Evolutionary conservation across 352 stramenopile genomes (phyloP).

Genomic region (Bremia lactucae): DNA sequence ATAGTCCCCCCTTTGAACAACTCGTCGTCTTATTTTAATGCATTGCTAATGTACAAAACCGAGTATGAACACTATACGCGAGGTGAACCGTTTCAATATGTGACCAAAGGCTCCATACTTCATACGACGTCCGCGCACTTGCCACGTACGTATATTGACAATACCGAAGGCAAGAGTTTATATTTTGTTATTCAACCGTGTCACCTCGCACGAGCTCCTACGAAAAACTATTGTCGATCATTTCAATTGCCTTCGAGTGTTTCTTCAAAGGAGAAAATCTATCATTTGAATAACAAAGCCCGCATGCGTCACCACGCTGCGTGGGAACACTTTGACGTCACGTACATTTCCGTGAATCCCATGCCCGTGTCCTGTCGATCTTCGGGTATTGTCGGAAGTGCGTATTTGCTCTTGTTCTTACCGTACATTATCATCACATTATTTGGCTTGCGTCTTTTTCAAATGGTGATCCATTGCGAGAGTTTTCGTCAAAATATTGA

Average conservation of each 20-base stretch:
- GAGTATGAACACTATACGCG: slow-evolving; percentile 39
- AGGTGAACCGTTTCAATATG: slow-evolving; percentile 33
- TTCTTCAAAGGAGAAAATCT: slow-evolving; percentile 31
- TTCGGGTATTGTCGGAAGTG: slow-evolving; percentile 33
- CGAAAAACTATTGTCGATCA: slow-evolving; percentile 28
- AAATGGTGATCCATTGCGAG: slow-evolving; percentile 47
- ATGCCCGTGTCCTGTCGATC: slow-evolving; percentile 42
- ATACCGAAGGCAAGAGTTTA: slow-evolving; percentile 37
- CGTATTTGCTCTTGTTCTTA: slow-evolving; percentile 47
- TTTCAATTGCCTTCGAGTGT: slow-evolving; percentile 29
- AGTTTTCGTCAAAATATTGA: slow-evolving; percentile 52
- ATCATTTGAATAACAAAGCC: slow-evolving; percentile 25
- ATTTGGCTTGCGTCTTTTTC: slow-evolving; percentile 49
- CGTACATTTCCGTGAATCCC: slow-evolving; percentile 43
- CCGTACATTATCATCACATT: slow-evolving; percentile 41
- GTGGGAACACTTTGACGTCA: slow-evolving; percentile 16
- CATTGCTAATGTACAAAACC: slow-evolving; percentile 41
- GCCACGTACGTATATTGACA: slow-evolving; percentile 34
- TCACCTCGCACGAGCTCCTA: slow-evolving; percentile 20
- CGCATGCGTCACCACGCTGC: slow-evolving; percentile 14
- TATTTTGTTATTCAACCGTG: slow-evolving; percentile 57
- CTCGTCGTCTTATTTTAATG: slow-evolving; percentile 29
- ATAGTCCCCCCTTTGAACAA: neutral
- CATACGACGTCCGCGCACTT: slow-evolving; percentile 42
- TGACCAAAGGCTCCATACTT: slow-evolving; percentile 22